These are phyloP conservation scores for Rhizopus stolonifer DNA, from an alignment of 371 early-diverging fungal genomes.

Conservation along the genomic window DNA sequence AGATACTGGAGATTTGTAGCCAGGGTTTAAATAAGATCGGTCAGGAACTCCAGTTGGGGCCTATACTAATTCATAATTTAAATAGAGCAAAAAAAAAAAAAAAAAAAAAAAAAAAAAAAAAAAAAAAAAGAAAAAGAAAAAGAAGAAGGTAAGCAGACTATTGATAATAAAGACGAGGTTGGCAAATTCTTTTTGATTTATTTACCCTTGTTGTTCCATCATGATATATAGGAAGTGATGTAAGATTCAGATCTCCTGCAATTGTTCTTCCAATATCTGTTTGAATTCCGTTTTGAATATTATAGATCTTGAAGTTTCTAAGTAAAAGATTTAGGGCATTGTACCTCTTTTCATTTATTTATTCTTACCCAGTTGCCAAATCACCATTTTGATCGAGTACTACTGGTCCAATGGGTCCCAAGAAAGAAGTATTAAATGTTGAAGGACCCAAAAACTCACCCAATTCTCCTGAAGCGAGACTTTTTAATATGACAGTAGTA, in stretches of 20 bases:
- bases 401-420: conserved; percentile 60
- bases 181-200: not conserved
- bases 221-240: conserved; percentile 52
- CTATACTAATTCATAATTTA: conserved; percentile 24
- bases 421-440: conserved; percentile 50
- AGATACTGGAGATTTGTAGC: conserved; percentile 41
- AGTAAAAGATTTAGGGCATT: conserved; percentile 16
- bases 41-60: conserved; percentile 36
- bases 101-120: conserved; percentile 11
- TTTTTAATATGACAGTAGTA: conserved; percentile 14
- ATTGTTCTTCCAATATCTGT: conserved; percentile 48
- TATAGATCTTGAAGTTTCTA: conserved; percentile 53
- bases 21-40: conserved; percentile 32
- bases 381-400: conserved; percentile 59
- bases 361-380: conserved; percentile 35
- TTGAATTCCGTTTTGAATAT: conserved; percentile 49
- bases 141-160: not conserved
- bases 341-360: not conserved
- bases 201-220: conserved; percentile 42
- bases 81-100: conserved; percentile 14
- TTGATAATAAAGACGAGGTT: not conserved
- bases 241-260: conserved; percentile 47
- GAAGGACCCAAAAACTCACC: conserved; percentile 33
- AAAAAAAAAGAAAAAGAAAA: conserved; percentile 22
- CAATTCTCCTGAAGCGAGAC: conserved; percentile 30